phyloP scores from a whole-genome alignment of 352 stramenopile species.

The Pythium sukuiense region DNA sequence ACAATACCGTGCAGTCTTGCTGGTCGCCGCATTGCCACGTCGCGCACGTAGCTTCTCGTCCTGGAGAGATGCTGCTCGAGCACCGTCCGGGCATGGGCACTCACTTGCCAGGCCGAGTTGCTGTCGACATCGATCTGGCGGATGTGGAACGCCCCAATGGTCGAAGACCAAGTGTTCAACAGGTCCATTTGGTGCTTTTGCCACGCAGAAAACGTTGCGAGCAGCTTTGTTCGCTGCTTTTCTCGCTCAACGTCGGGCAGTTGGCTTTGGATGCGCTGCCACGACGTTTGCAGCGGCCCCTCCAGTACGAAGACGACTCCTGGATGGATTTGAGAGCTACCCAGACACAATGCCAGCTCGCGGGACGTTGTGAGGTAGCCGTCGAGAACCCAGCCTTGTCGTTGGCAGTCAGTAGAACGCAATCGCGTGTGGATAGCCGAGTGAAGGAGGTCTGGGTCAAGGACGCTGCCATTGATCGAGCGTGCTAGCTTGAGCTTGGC shows the following conservation, averaged over 20 bases:
- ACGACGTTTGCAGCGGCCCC: slow-evolving; percentile 31
- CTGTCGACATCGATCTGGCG: slow-evolving; percentile 39
- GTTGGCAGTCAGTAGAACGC: slow-evolving; percentile 57
- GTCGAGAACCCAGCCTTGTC: slow-evolving; percentile 62
- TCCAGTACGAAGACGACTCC: slow-evolving; percentile 57
- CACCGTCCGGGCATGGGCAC: slow-evolving; percentile 25
- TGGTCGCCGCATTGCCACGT: slow-evolving; percentile 31
- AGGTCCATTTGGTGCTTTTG: slow-evolving; percentile 48
- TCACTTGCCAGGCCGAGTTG: slow-evolving; percentile 49
- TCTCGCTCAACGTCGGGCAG: background rate
- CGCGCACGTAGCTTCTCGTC: slow-evolving; percentile 26
- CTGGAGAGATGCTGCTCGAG: slow-evolving; percentile 31
- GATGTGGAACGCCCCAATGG: slow-evolving; percentile 52
- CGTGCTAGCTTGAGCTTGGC: slow-evolving; percentile 12
- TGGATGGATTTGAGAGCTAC: slow-evolving; percentile 31
- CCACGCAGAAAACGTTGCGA: slow-evolving; percentile 37
- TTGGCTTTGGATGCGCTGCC: slow-evolving; percentile 20
- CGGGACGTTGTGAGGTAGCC: slow-evolving; percentile 38
- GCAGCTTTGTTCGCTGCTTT: slow-evolving; percentile 20
- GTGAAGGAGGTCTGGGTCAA: slow-evolving; percentile 31
- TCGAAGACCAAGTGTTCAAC: slow-evolving; percentile 40
- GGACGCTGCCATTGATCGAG: slow-evolving; percentile 8
- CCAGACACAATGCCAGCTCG: slow-evolving; percentile 34
- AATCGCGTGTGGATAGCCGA: slow-evolving; percentile 47
- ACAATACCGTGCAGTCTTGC: slow-evolving; percentile 35